Evolutionary conservation across 768 basidiomycete species (phyloP).

Genomic region (Boletellus emodensis): DNA sequence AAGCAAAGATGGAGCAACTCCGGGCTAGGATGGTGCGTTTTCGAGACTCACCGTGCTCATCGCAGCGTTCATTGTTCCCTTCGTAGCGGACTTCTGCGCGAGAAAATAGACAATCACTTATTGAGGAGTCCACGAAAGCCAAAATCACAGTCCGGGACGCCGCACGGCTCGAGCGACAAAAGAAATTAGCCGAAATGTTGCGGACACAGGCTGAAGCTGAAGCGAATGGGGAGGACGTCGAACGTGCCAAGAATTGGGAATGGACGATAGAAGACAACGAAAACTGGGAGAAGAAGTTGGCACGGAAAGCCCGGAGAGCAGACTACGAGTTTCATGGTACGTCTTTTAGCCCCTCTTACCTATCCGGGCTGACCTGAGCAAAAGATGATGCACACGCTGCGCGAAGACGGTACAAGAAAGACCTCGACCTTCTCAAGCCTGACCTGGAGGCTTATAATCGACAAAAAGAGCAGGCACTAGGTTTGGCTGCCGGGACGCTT

Average conservation of each 20-base stretch:
- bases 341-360: conserved; percentile 19
- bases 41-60: not conserved
- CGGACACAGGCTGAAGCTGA: conserved; percentile 84
- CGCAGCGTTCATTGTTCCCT: not conserved
- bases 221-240: conserved; percentile 91
- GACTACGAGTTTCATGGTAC: conserved; percentile 91
- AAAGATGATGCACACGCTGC: conserved; percentile 90
- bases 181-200: conserved; percentile 83
- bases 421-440: conserved; percentile 83
- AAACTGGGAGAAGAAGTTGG: conserved; percentile 48
- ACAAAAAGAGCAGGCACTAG: conserved; percentile 84
- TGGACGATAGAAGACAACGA: conserved; percentile 30
- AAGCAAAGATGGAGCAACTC: conserved; percentile 72
- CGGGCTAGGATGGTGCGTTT: conserved; percentile 68
- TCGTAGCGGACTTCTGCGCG: conserved; percentile 69
- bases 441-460: conserved; percentile 83
- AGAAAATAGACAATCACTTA: conserved; percentile 81
- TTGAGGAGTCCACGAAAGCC: conserved; percentile 78
- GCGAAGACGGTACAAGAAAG: conserved; percentile 86
- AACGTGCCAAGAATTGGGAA: conserved; percentile 96
- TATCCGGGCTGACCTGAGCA: not conserved
- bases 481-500: conserved; percentile 67
- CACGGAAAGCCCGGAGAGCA: conserved; percentile 75
- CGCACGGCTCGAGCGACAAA: conserved; percentile 82
- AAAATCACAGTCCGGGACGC: conserved; percentile 77